phyloP scores from a whole-genome alignment of 768 basidiomycete genomes.

The Tylopilus plumbeoviolaceoides region DNA sequence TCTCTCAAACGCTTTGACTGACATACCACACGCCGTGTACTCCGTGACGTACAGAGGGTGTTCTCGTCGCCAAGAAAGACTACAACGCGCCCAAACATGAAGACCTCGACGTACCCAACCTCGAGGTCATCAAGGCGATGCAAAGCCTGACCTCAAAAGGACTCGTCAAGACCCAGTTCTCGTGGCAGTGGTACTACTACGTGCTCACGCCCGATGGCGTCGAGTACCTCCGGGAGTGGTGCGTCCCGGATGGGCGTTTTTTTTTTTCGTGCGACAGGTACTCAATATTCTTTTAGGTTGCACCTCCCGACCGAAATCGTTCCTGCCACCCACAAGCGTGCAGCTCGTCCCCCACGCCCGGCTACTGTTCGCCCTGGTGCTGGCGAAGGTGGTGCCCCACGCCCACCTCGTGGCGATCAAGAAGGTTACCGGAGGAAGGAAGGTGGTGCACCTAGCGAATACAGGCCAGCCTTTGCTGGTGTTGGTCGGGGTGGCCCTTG shows the following conservation, averaged over 20 bases:
- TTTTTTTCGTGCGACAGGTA: background rate
- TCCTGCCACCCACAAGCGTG: constrained; percentile 96
- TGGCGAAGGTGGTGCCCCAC: constrained; percentile 70
- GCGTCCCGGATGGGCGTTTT: background rate
- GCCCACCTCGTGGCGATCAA: constrained; percentile 82
- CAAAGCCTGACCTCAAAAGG: constrained; percentile 72
- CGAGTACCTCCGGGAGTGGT: constrained; percentile 93
- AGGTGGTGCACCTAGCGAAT: constrained; percentile 82
- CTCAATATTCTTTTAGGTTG: constrained; percentile 50
- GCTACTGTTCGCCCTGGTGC: constrained; percentile 67
- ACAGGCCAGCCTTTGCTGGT: constrained; percentile 83
- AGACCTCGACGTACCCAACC: constrained; percentile 71
- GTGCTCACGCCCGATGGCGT: constrained; percentile 95
- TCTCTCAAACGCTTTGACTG: too few species aligned
- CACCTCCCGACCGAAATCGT: constrained; percentile 96
- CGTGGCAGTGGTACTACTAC: constrained; percentile 99
- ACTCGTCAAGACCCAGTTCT: constrained; percentile 98
- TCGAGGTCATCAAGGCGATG: constrained; percentile 67
- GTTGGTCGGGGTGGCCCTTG: constrained; percentile 86
- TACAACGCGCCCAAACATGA: constrained; percentile 97
- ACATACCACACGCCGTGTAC: too few species aligned
- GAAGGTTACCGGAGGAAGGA: constrained; percentile 91
- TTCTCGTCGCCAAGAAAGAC: constrained; percentile 99
- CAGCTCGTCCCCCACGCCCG: constrained; percentile 81
- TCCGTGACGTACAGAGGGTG: constrained; percentile 67